These are phyloP conservation scores for Clavispora vitiphila DNA, from an alignment of 805 yeast species.

Conservation along the genomic window DNA sequence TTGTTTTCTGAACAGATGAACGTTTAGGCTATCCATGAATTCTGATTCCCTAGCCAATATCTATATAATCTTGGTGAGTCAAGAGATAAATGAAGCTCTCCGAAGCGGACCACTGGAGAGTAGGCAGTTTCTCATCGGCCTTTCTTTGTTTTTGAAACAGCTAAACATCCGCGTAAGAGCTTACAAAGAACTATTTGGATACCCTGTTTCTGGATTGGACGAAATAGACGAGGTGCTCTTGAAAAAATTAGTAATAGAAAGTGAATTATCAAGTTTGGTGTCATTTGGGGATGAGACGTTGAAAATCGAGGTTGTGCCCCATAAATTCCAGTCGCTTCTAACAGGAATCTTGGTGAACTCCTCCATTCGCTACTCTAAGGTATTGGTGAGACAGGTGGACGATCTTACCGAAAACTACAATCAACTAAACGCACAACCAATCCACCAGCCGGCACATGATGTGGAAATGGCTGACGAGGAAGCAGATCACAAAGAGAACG, in stretches of 20 bases:
- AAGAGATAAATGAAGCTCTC: constrained; percentile 3
- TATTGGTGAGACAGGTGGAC: constrained; percentile 7
- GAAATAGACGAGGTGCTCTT: constrained; percentile 4
- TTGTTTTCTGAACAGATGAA: background rate
- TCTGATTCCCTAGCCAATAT: background rate
- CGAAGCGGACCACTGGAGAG: constrained; percentile 1
- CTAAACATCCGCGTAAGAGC: constrained; percentile 3
- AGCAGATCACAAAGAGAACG: background rate
- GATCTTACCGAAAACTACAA: constrained; percentile 4
- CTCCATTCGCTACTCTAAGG: constrained; percentile 6
- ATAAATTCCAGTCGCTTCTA: constrained; percentile 5
- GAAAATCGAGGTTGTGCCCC: constrained; percentile 4
- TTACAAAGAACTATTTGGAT: constrained; percentile 7
- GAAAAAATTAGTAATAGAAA: constrained; percentile 1
- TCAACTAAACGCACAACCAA: background rate
- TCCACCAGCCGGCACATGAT: background rate
- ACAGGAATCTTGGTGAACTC: constrained; percentile 11
- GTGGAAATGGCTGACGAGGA: background rate
- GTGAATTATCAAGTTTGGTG: constrained; percentile 3
- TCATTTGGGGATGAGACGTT: constrained; percentile 3
- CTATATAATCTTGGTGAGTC: constrained; percentile 5
- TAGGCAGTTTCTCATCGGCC: background rate
- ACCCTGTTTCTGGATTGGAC: background rate
- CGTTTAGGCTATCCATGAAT: background rate
- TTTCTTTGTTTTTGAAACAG: constrained; percentile 6